These are phyloP conservation scores for Sclerotinia glacialis DNA, from an alignment of 2,329 filamentous ascomycete genomes.

Conservation along the genomic window DNA sequence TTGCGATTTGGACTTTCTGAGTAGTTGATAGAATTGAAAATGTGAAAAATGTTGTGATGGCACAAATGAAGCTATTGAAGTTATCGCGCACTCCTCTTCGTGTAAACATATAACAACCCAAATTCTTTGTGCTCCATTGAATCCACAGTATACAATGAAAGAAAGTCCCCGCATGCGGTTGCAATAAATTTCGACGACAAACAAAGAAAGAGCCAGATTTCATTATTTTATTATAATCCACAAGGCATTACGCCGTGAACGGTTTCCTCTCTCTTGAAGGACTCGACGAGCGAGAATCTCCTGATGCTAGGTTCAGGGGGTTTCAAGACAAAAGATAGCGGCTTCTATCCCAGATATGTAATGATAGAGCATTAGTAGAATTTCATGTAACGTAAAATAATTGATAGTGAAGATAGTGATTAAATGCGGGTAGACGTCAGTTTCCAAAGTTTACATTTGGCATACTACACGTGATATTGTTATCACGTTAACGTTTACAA, in stretches of 20 bases:
- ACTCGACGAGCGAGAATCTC: background rate
- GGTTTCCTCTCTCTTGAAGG: background rate
- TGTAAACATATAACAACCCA: constrained; percentile 5
- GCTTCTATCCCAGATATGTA: no score
- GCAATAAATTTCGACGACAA: background rate
- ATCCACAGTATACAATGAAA: background rate
- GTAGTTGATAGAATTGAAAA: background rate
- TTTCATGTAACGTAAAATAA: no score
- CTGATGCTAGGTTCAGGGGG: background rate
- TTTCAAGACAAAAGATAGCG: no score
- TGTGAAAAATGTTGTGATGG: background rate
- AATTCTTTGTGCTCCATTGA: constrained; percentile 1
- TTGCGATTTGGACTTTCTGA: background rate
- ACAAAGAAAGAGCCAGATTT: background rate
- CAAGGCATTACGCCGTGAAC: background rate
- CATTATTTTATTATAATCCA: background rate
- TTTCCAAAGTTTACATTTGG: no score
- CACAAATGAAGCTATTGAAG: background rate
- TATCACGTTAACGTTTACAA: no score
- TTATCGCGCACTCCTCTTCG: no score
- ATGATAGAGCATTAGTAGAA: no score
- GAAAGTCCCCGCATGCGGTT: constrained; percentile 16
- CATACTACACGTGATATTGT: no score
- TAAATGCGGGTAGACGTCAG: no score
- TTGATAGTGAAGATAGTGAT: no score